A percentile compares a stretch with the other conserved stretches of the same genome.
These are phyloP conservation scores for Rhipidocladum racemiflorum DNA, from an alignment of 176 grass and related monocot species.

Conservation along the genomic window DNA sequence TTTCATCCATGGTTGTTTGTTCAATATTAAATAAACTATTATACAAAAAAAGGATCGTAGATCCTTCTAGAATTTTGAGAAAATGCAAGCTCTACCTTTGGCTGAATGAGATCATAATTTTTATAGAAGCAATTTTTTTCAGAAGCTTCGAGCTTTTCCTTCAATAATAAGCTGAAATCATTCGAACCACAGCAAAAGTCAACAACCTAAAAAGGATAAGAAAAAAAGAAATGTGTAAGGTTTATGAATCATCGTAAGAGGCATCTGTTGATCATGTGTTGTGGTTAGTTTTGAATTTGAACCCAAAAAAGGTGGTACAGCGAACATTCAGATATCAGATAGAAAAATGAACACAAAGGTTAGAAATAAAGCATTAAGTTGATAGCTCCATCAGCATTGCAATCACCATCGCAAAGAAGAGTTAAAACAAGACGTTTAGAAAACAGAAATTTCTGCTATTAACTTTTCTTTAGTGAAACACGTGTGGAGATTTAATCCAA, in stretches of 20 bases:
- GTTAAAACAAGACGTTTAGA: not conserved
- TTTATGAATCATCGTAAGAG: not conserved
- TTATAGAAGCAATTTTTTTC: constrained; percentile 83
- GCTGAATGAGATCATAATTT: constrained; percentile 89
- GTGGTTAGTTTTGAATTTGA: not conserved
- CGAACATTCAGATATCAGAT: not conserved
- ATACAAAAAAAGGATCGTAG: not conserved
- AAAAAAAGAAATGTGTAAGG: constrained; percentile 23
- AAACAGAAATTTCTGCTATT: constrained; percentile 4
- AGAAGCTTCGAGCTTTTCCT: constrained; percentile 65
- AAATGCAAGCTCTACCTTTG: constrained; percentile 51
- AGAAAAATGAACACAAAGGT: constrained; percentile 2
- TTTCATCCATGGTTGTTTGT: not conserved
- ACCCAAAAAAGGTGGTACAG: not conserved
- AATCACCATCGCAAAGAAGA: not conserved
- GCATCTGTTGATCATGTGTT: not conserved
- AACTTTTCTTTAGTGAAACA: not conserved
- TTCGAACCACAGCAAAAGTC: constrained; percentile 98
- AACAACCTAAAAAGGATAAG: constrained; percentile 55
- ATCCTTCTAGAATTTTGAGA: not conserved
- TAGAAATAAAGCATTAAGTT: not conserved
- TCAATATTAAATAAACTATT: not conserved
- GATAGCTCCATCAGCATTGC: not conserved
- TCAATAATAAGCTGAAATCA: constrained; percentile 85
- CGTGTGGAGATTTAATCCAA: constrained; percentile 1